Evolutionary conservation across 805 yeast species (phyloP).

Genomic region (Teunomyces funiuensis): DNA sequence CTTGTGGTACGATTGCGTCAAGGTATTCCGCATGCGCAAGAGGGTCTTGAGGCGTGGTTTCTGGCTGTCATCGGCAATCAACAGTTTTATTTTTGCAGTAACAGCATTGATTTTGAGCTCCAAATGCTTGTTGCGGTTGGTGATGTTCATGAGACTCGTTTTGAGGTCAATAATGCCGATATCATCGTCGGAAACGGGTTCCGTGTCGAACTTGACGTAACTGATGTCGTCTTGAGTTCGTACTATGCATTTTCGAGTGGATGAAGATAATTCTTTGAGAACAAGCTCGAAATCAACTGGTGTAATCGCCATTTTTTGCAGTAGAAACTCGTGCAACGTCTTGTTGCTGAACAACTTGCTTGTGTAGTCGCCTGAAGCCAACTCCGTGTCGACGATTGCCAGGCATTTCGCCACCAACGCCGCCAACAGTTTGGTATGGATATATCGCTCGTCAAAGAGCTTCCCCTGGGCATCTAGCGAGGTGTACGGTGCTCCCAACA

Average conservation of each 20-base stretch:
- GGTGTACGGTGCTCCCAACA: neutral
- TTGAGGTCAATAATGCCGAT: constrained; percentile 30
- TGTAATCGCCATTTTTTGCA: constrained; percentile 14
- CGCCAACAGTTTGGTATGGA: constrained; percentile 21
- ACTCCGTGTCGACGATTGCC: constrained; percentile 6
- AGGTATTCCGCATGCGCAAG: constrained; percentile 15
- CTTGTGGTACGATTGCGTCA: constrained; percentile 18
- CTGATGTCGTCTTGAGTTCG: constrained; percentile 12
- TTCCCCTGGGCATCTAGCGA: constrained; percentile 10
- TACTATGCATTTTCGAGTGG: constrained; percentile 10
- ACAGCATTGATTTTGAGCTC: constrained; percentile 19
- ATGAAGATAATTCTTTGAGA: constrained; percentile 24
- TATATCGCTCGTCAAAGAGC: constrained; percentile 22
- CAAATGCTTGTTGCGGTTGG: constrained; percentile 18
- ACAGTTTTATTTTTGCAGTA: constrained; percentile 15
- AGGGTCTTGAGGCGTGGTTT: constrained; percentile 18
- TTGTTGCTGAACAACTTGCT: constrained; percentile 15
- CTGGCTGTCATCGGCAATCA: constrained; percentile 15
- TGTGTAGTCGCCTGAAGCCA: constrained; percentile 16
- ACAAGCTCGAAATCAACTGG: constrained; percentile 27
- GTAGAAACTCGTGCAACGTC: constrained; percentile 11
- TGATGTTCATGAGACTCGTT: constrained; percentile 17
- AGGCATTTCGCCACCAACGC: constrained; percentile 7
- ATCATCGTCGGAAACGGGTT: constrained; percentile 27
- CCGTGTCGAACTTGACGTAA: constrained; percentile 22